Evolutionary conservation across 1,139 yeast species (phyloP).

Genomic region (Yamadazyma membranifaciens): DNA sequence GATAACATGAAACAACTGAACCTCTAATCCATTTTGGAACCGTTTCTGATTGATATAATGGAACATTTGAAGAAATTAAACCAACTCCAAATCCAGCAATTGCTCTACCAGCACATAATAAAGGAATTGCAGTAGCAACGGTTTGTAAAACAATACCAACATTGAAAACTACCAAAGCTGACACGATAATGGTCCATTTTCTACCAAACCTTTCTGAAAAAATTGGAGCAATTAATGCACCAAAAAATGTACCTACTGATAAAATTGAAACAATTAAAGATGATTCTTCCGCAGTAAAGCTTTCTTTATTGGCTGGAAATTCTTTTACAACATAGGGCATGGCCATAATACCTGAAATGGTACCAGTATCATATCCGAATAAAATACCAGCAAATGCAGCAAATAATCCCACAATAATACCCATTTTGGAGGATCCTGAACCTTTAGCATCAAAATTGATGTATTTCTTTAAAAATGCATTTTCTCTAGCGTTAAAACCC

Average conservation of each 20-base stretch:
- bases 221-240: conserved; percentile 56
- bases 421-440: conserved; percentile 46
- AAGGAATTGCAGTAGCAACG: conserved; percentile 41
- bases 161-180: conserved; percentile 51
- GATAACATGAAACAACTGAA: conserved; percentile 62
- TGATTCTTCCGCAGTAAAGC: conserved; percentile 51
- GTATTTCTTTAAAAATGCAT: conserved; percentile 25
- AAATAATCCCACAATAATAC: conserved; percentile 43
- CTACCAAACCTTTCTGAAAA: conserved; percentile 58
- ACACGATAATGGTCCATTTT: conserved; percentile 43
- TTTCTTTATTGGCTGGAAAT: conserved; percentile 31
- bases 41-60: conserved; percentile 65
- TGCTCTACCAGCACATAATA: conserved; percentile 52
- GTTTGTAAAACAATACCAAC: conserved; percentile 61
- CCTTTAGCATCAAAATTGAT: conserved; percentile 40
- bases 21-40: conserved; percentile 71
- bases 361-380: conserved; percentile 77
- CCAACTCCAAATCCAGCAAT: conserved; percentile 68
- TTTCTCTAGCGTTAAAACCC: conserved; percentile 32
- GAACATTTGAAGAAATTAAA: conserved; percentile 58
- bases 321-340: conserved; percentile 58
- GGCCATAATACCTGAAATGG: conserved; percentile 72
- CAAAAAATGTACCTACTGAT: conserved; percentile 70
- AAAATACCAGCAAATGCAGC: conserved; percentile 67
- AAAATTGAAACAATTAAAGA: conserved; percentile 66